A percentile compares a stretch with the other conserved stretches of the same genome.
Evolutionary conservation across 495 filamentous ascomycete species (phyloP).

Genomic region (Tuber brumale): DNA sequence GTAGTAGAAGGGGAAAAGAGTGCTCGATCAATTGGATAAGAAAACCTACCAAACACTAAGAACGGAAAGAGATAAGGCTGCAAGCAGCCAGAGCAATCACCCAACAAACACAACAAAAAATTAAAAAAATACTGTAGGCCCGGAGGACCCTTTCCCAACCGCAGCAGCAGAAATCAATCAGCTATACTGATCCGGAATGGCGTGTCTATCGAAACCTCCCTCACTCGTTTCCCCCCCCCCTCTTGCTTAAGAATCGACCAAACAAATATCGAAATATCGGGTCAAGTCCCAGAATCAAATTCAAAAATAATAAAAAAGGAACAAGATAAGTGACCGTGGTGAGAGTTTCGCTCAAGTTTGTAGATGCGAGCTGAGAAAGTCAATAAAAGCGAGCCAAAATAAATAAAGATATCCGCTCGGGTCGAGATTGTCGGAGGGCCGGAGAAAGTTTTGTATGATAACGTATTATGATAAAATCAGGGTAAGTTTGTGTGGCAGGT

Average conservation of each 20-base stretch:
- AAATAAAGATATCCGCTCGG: neutral
- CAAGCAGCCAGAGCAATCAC: neutral
- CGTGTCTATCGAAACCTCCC: neutral
- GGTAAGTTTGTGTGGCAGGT: neutral
- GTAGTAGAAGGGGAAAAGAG: neutral
- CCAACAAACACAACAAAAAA: neutral
- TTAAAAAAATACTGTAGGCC: neutral
- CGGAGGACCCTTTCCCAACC: neutral
- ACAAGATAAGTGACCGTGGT: neutral
- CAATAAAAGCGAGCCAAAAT: neutral
- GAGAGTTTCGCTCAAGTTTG: neutral
- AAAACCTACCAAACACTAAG: slow-evolving; percentile 18
- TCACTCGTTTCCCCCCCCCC: neutral
- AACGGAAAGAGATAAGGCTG: neutral
- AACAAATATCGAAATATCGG: neutral
- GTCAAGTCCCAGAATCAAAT: neutral
- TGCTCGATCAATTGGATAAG: slow-evolving; percentile 29
- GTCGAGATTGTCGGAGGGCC: neutral
- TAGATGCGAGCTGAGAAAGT: neutral
- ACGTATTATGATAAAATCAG: neutral
- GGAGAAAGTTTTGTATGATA: neutral
- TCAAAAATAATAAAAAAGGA: neutral
- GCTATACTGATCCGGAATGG: neutral
- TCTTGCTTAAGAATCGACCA: neutral
- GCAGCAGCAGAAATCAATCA: neutral